A percentile compares a stretch with the other conserved stretches of the same genome.
These are phyloP conservation scores for Taiozyma sp. DNA, from an alignment of 1,139 yeast species.

Conservation along the genomic window DNA sequence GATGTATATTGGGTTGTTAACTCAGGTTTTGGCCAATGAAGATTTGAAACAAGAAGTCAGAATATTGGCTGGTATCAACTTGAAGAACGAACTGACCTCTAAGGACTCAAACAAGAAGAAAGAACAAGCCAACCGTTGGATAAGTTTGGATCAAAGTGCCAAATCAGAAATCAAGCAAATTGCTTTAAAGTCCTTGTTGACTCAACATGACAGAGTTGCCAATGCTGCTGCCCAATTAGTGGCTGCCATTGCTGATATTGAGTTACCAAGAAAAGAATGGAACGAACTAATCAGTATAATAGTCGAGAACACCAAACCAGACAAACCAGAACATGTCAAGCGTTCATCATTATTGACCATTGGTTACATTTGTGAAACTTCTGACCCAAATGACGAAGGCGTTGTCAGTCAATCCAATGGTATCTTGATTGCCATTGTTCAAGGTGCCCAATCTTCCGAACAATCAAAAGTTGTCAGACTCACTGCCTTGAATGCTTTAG, in stretches of 20 bases:
- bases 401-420: slow-evolving; percentile 86
- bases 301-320: slow-evolving; percentile 78
- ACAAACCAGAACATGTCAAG: slow-evolving; percentile 73
- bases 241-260: slow-evolving; percentile 94
- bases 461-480: slow-evolving; percentile 69
- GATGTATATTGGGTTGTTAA: slow-evolving; percentile 64
- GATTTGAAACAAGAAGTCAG: slow-evolving; percentile 73
- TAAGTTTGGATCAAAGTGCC: slow-evolving; percentile 41
- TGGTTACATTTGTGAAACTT: slow-evolving; percentile 93
- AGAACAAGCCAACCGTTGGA: slow-evolving; percentile 46
- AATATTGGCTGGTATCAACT: slow-evolving; percentile 83
- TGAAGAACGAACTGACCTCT: slow-evolving; percentile 83
- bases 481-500: slow-evolving; percentile 89
- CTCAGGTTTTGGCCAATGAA: slow-evolving; percentile 66
- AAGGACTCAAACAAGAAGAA: slow-evolving; percentile 52
- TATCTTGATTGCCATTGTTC: slow-evolving; percentile 90
- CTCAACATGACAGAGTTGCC: slow-evolving; percentile 75
- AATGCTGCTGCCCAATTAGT: slow-evolving; percentile 89
- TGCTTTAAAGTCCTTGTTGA: slow-evolving; percentile 58
- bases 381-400: slow-evolving; percentile 79
- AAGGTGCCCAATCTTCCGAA: slow-evolving; percentile 87
- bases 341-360: slow-evolving; percentile 83
- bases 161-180: slow-evolving; percentile 63
- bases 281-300: slow-evolving; percentile 75
- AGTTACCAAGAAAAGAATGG: slow-evolving; percentile 86